Percentiles rank a stretch among this genome's conserved stretches.
Conservation (phyloP, 768 basidiomycete species). For the Macrolepiota dolichaula region DNA sequence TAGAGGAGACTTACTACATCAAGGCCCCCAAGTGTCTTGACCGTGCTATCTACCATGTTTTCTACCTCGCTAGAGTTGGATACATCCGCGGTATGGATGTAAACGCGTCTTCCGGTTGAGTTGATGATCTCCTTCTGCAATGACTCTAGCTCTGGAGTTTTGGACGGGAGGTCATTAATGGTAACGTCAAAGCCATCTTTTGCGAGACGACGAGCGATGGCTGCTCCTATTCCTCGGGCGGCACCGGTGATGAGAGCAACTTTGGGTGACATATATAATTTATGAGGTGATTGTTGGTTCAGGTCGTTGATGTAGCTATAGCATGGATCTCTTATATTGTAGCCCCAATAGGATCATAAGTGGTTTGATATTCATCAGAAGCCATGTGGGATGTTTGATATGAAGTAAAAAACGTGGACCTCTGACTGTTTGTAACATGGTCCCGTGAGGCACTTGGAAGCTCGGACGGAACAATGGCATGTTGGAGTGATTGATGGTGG, state of each 20-base stretch:
- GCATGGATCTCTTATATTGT: too few relatives aligned
- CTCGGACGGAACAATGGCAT: too few relatives aligned
- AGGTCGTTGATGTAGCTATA: too few relatives aligned
- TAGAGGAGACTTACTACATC: slow-evolving; percentile 36
- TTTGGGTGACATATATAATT: too few relatives aligned
- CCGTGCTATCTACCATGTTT: slow-evolving; percentile 30
- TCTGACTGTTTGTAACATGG: too few relatives aligned
- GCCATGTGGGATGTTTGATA: too few relatives aligned
- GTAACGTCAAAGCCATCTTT: slow-evolving; percentile 42
- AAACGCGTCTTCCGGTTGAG: slow-evolving; percentile 20
- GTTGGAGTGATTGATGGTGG: too few relatives aligned
- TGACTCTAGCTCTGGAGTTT: slow-evolving; percentile 20
- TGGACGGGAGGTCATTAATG: slow-evolving; percentile 36
- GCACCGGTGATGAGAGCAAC: slow-evolving; percentile 23
- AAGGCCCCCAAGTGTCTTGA: slow-evolving; percentile 36
- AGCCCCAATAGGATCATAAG: too few relatives aligned
- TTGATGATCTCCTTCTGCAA: slow-evolving; percentile 24
- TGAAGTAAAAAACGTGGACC: too few relatives aligned
- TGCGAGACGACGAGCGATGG: slow-evolving; percentile 43
- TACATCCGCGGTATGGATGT: slow-evolving; percentile 32
- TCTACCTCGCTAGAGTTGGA: slow-evolving; percentile 37
- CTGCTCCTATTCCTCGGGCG: slow-evolving; percentile 45
- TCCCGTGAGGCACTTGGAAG: too few relatives aligned
- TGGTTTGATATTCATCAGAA: too few relatives aligned
- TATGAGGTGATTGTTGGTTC: too few relatives aligned